Percentiles rank a stretch among this genome's conserved stretches.
Evolutionary conservation across 2,329 filamentous ascomycete species (phyloP).

Genomic region (Nothophaeocryptopus gaeumannii): DNA sequence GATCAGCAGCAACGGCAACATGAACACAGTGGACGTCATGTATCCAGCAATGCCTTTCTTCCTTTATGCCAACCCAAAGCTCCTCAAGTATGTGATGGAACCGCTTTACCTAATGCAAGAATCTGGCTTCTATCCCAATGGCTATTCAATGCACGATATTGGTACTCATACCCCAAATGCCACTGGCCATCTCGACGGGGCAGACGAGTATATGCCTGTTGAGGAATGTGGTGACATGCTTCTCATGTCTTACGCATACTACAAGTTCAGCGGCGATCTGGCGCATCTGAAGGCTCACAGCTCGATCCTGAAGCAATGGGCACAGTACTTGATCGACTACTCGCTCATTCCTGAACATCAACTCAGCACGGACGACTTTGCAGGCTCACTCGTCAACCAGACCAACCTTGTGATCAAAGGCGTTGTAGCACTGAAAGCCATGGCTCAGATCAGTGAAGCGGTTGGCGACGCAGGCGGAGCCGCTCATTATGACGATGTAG

Average conservation of each 20-base stretch:
- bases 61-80: slow-evolving; percentile 21
- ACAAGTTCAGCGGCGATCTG: slow-evolving; percentile 52
- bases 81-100: slow-evolving; percentile 15
- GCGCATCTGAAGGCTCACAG: slow-evolving; percentile 49
- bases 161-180: slow-evolving; percentile 24
- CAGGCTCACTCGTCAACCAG: slow-evolving; percentile 50
- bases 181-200: slow-evolving; percentile 24
- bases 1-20: slow-evolving; percentile 45
- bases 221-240: slow-evolving; percentile 51
- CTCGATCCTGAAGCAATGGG: slow-evolving; percentile 52
- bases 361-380: slow-evolving; percentile 56
- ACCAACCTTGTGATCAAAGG: slow-evolving; percentile 35
- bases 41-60: slow-evolving; percentile 31
- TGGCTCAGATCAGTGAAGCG: slow-evolving; percentile 16
- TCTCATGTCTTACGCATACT: slow-evolving; percentile 55
- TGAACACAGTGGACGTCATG: slow-evolving; percentile 33
- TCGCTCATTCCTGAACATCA: slow-evolving; percentile 54
- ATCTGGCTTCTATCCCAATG: slow-evolving; percentile 21
- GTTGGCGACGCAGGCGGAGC: neutral
- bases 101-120: slow-evolving; percentile 25
- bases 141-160: slow-evolving; percentile 25
- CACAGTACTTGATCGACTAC: slow-evolving; percentile 50
- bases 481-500: neutral
- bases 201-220: slow-evolving; percentile 50
- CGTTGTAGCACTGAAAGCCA: slow-evolving; percentile 35